Evolutionary conservation across 768 basidiomycete species (phyloP).

Genomic region (Serendipita vermifera): DNA sequence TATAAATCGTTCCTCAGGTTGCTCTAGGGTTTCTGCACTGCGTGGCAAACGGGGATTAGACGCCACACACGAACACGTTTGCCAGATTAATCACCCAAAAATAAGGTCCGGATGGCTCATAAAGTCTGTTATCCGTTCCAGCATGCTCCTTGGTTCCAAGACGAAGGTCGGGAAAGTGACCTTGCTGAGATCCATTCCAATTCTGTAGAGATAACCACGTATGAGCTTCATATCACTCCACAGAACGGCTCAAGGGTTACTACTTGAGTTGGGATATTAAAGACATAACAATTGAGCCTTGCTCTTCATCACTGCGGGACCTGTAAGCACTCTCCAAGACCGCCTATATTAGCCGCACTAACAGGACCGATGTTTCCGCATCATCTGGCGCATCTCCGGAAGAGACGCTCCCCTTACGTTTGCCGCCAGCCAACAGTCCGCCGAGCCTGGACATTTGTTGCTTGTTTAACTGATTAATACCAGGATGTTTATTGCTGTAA

Average conservation of each 20-base stretch:
- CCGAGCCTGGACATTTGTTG: constrained; percentile 3
- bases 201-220: constrained; percentile 32
- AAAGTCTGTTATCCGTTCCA: constrained; percentile 98
- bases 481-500: no score
- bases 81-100: constrained; percentile 55
- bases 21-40: constrained; percentile 67
- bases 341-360: neutral
- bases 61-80: constrained; percentile 13
- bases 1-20: constrained; percentile 84
- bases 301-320: constrained; percentile 65
- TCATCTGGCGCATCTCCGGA: constrained; percentile 9
- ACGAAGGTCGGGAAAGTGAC: constrained; percentile 94
- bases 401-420: constrained; percentile 2
- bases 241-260: constrained; percentile 17
- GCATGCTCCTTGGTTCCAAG: constrained; percentile 91
- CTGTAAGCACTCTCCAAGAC: neutral
- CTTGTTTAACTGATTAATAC: no score
- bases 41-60: constrained; percentile 6
- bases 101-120: constrained; percentile 98
- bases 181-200: constrained; percentile 93
- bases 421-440: neutral
- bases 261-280: constrained; percentile 83
- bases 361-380: constrained; percentile 16
- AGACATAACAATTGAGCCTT: constrained; percentile 78
- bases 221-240: constrained; percentile 10